phyloP scores from a whole-genome alignment of 345 rosid genomes.

The Passiflora organensis region DNA sequence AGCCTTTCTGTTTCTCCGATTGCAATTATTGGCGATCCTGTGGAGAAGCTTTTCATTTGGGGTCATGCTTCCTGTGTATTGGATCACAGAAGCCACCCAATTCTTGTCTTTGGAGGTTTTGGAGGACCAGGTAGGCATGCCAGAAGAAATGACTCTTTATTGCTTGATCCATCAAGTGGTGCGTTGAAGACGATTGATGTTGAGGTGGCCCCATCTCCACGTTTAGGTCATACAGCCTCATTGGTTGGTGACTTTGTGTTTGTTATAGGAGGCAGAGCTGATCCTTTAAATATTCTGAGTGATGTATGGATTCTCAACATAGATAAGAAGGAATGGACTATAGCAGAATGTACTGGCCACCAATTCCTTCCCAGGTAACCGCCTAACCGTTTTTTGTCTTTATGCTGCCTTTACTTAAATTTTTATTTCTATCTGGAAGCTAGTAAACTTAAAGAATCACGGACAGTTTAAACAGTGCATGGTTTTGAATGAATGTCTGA shows the following conservation, averaged over 20 bases:
- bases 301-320: slow-evolving; percentile 72
- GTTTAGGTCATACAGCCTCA: slow-evolving; percentile 79
- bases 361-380: slow-evolving; percentile 63
- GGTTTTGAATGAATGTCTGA: too few species aligned
- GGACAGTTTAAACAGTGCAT: too few species aligned
- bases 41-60: slow-evolving; percentile 83
- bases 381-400: slow-evolving; percentile 1
- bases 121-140: slow-evolving; percentile 92
- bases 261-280: slow-evolving; percentile 83
- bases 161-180: slow-evolving; percentile 57
- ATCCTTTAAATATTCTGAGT: slow-evolving; percentile 59
- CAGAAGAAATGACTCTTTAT: slow-evolving; percentile 60
- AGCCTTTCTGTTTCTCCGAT: slow-evolving; percentile 36
- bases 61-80: slow-evolving; percentile 70
- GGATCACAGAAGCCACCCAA: slow-evolving; percentile 19
- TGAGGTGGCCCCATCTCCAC: slow-evolving; percentile 54
- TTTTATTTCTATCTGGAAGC: background rate
- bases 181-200: slow-evolving; percentile 35
- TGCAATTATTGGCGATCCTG: slow-evolving; percentile 48
- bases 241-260: slow-evolving; percentile 57
- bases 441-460: too few species aligned
- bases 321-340: slow-evolving; percentile 48
- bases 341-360: slow-evolving; percentile 46
- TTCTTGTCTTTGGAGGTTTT: slow-evolving; percentile 85
- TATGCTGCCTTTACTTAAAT: background rate